Evolutionary conservation across 371 early-diverging fungal genomes (phyloP), one percentile per base, ranked within the genome.

Genomic region (Zopfochytrium polystomum): DNA sequence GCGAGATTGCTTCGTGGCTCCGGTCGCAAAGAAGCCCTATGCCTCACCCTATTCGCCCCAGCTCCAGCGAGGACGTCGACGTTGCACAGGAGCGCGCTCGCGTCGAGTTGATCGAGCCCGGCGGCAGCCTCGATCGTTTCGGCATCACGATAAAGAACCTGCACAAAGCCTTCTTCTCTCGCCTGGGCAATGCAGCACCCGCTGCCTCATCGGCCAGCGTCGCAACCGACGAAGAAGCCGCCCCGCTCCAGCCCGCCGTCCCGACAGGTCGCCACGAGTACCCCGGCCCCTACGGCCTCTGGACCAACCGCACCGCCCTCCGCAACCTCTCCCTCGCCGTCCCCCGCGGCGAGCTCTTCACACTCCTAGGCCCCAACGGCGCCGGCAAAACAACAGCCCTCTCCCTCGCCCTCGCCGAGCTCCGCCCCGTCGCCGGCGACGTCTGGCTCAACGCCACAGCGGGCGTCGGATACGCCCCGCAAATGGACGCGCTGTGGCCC

Each of bases 351-450:
- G 71, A 73, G 11, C 74, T 85, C 43, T 85, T 88, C 70, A 88
- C 82, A 1, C 62, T 88, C 30, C 67, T 89, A 11, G 89, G 81
- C 43, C 72, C 61, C 23, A 72, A 74, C 55, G 38, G 38, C 0
- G 75, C 71, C 25, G 79, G 80, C 18, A 86, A 88, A 65, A 78
- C 83, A 11, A 85, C 87, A n/a, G 43, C 57, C 20, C 35, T 63
- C 50, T 63, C 56, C 2, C 55, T 63, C 38, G 56, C 56, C 23
- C 25, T 63, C 11, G 63, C 56, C 22, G 56, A 63, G 18, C 0
- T 48, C 5, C 18, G 27, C 22, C 56, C 63, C 5, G 55, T 45
- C 13, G 4, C 27, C 18, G 63, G 63, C 3, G 49, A 23, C 3
- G 63, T 54, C 7, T 51, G 54, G 5, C 44, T 61, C 3, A 30